Percentiles rank a stretch among this genome's conserved stretches.
Conservation (phyloP, 129 eudicot genomes). For the Centrapalus pauciflorus region DNA sequence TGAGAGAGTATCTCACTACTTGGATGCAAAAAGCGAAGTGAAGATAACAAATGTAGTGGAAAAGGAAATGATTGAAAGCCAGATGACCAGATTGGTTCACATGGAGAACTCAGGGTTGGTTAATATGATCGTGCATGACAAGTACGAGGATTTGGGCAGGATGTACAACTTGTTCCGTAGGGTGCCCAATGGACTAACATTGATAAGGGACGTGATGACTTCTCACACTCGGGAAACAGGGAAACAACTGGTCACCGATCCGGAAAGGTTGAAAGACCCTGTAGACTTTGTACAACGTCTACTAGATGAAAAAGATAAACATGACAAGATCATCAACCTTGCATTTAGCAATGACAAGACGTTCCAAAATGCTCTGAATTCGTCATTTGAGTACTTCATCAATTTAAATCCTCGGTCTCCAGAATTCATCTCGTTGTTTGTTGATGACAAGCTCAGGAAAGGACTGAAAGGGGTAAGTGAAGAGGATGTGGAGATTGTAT, state of each 20-base stretch:
- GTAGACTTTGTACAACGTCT: slow-evolving; percentile 64
- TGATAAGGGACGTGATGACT: slow-evolving; percentile 51
- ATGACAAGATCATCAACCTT: slow-evolving; percentile 42
- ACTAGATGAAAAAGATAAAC: slow-evolving; percentile 54
- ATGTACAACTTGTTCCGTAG: slow-evolving; percentile 65
- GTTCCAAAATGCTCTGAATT: slow-evolving; percentile 63
- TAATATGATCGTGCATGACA: slow-evolving; percentile 68
- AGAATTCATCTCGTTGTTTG: slow-evolving; percentile 64
- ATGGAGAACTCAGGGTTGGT: slow-evolving; percentile 84
- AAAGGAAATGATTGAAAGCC: slow-evolving; percentile 79
- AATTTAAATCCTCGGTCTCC: slow-evolving; percentile 58
- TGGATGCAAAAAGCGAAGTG: slow-evolving; percentile 52
- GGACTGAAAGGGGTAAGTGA: slow-evolving; percentile 61
- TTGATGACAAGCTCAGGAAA: slow-evolving; percentile 54
- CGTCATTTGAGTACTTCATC: slow-evolving; percentile 56
- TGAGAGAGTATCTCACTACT: slow-evolving; percentile 65
- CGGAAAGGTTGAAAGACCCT: slow-evolving; percentile 57
- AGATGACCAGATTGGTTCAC: slow-evolving; percentile 66
- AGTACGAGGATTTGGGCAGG: slow-evolving; percentile 60
- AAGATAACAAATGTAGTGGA: slow-evolving; percentile 72
- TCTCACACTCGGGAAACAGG: slow-evolving; percentile 61
- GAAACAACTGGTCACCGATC: slow-evolving; percentile 58
- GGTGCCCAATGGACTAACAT: slow-evolving; percentile 43
- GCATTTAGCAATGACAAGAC: slow-evolving; percentile 57
- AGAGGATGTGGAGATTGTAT: slow-evolving; percentile 44